phyloP scores from a whole-genome alignment of 176 grass and related monocot species.

The Avena eriantha region DNA sequence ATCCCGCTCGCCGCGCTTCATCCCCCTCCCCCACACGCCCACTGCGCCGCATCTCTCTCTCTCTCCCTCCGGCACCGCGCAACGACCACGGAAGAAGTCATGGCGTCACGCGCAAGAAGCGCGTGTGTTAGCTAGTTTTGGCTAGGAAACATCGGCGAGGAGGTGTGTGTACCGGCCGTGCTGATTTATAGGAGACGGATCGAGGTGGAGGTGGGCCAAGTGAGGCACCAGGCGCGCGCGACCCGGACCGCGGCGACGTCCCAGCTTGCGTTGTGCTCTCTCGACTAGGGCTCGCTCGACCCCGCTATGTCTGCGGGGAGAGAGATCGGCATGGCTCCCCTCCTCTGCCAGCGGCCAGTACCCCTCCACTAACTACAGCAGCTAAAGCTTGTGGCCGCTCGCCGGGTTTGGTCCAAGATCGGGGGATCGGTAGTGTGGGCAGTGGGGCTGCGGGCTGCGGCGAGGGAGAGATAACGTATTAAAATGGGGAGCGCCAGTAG shows the following conservation, averaged over 20 bases:
- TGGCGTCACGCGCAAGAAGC: background rate
- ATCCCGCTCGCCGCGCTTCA: background rate
- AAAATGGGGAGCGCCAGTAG: conserved; percentile 41
- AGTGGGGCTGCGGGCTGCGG: conserved; percentile 39
- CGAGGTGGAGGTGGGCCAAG: conserved; percentile 16
- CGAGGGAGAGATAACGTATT: conserved; percentile 51
- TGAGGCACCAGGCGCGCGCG: background rate
- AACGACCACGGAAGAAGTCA: background rate
- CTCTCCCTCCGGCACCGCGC: background rate
- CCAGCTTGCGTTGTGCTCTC: background rate
- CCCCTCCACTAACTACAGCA: background rate
- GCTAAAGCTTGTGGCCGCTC: conserved; percentile 35
- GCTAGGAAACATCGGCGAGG: background rate
- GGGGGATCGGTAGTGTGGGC: conserved; percentile 23
- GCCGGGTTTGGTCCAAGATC: background rate
- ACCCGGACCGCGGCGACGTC: background rate
- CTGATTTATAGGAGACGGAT: conserved; percentile 42
- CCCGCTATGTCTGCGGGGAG: too few relatives aligned
- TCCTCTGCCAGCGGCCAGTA: too few relatives aligned
- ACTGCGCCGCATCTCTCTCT: background rate
- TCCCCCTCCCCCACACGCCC: background rate
- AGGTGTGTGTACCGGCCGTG: background rate
- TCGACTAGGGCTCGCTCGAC: background rate
- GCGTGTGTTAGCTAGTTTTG: background rate
- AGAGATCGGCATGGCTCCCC: background rate